A percentile compares a stretch with the other conserved stretches of the same genome.
Conservation (phyloP, 257 asterid genomes). For the Nicotiana paniculata region DNA sequence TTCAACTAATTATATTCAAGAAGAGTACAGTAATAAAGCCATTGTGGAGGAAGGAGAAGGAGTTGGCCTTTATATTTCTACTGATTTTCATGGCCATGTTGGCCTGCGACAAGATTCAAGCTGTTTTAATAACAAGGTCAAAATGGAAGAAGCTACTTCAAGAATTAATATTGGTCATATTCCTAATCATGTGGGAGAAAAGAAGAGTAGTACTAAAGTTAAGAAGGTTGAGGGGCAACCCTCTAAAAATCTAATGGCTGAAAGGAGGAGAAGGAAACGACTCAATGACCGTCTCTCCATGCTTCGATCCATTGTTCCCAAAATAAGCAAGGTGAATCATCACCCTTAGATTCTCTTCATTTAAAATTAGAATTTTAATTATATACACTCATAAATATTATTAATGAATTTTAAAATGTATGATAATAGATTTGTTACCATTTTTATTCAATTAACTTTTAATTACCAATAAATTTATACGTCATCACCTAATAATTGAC, state of each 20-base stretch:
- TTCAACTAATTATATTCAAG: conserved; percentile 24
- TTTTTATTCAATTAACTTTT: no score
- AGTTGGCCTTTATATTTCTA: background rate
- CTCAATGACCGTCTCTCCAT: conserved; percentile 84
- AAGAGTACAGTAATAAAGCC: conserved; percentile 12
- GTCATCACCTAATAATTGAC: no score
- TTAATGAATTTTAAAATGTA: no score
- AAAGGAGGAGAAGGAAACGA: conserved; percentile 72
- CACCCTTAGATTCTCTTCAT: background rate
- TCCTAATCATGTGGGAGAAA: conserved; percentile 22
- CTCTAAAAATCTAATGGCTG: conserved; percentile 92
- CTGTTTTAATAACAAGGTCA: conserved; percentile 11
- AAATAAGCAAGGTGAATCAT: conserved; percentile 69
- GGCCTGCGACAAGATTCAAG: conserved; percentile 5
- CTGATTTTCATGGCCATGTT: background rate
- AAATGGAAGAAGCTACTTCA: conserved; percentile 1
- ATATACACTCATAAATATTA: background rate
- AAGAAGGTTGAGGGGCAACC: conserved; percentile 62
- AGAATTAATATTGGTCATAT: background rate
- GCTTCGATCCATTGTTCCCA: conserved; percentile 92
- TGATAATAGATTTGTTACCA: no score
- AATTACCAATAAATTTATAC: no score
- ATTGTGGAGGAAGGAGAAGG: conserved; percentile 7
- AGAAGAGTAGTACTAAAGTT: conserved; percentile 25
- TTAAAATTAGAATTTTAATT: background rate